Evolutionary conservation across 2,329 filamentous ascomycete species (phyloP).

Genomic region (Aureobasidium sp.): DNA sequence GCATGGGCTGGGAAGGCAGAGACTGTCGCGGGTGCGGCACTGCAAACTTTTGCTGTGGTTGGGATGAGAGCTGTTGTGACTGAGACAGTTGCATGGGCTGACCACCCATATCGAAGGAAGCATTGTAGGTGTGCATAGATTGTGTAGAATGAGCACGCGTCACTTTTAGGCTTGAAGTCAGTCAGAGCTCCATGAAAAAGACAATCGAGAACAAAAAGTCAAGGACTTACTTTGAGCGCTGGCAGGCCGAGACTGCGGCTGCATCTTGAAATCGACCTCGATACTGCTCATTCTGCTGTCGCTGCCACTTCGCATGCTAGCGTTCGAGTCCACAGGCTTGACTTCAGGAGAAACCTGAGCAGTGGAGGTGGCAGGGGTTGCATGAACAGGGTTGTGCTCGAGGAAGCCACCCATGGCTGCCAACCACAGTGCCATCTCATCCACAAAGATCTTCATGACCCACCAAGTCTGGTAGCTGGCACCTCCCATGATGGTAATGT

Average conservation of each 20-base stretch:
- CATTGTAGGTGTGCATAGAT: slow-evolving; percentile 16
- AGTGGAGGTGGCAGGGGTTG: neutral
- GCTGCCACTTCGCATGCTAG: slow-evolving; percentile 22
- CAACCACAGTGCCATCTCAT: slow-evolving; percentile 88
- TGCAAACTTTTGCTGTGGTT: slow-evolving; percentile 3
- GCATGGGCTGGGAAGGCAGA: slow-evolving; percentile 18
- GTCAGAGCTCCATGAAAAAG: slow-evolving; percentile 12
- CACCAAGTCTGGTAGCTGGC: slow-evolving; percentile 86
- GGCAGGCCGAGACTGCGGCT: slow-evolving; percentile 11
- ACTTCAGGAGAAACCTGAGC: slow-evolving; percentile 1
- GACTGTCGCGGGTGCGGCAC: slow-evolving; percentile 15
- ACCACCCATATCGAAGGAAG: slow-evolving; percentile 12
- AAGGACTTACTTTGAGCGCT: slow-evolving; percentile 18
- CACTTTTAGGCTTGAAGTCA: slow-evolving; percentile 15
- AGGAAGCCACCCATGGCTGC: slow-evolving; percentile 88
- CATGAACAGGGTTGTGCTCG: slow-evolving; percentile 34
- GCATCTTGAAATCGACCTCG: slow-evolving; percentile 21
- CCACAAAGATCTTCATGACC: slow-evolving; percentile 92
- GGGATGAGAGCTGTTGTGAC: slow-evolving; percentile 18
- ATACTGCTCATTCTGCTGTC: slow-evolving; percentile 30
- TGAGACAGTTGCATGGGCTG: slow-evolving; percentile 17
- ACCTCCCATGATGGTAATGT: slow-evolving; percentile 70
- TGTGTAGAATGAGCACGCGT: slow-evolving; percentile 18
- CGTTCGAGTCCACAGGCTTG: slow-evolving; percentile 4
- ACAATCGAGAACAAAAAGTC: neutral